A percentile compares a stretch with the other conserved stretches of the same genome.
Evolutionary conservation across 345 rosid species (phyloP).

Genomic region (Citrus australasica): DNA sequence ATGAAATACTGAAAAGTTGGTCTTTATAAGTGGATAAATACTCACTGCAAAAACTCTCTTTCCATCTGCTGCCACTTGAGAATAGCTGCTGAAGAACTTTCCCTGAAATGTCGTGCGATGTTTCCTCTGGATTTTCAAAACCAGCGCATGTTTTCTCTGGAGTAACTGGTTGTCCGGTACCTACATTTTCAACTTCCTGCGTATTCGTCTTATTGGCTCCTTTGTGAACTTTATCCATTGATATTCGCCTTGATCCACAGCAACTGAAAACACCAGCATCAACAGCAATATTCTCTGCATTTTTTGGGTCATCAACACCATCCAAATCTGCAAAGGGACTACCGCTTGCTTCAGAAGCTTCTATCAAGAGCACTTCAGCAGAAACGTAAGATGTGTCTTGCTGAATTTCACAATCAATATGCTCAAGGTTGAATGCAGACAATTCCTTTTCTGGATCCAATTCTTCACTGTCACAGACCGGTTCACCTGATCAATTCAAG

Average conservation of each 20-base stretch:
- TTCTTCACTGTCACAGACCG: not conserved
- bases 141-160: not conserved
- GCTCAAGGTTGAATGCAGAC: not conserved
- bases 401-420: too few species aligned
- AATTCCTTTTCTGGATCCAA: too few species aligned
- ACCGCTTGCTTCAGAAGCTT: not conserved
- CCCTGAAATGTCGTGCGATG: not conserved
- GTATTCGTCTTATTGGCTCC: not conserved
- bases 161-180: not conserved
- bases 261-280: not conserved
- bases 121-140: not conserved
- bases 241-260: not conserved
- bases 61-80: conserved; percentile 6
- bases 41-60: conserved; percentile 11
- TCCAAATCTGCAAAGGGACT: not conserved
- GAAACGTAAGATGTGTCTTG: not conserved
- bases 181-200: not conserved
- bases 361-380: not conserved
- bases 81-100: not conserved
- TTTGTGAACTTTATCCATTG: not conserved
- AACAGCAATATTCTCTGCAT: not conserved
- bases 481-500: conserved; percentile 7
- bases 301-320: not conserved
- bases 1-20: not conserved
- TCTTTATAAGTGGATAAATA: not conserved